phyloP scores from a whole-genome alignment of 208 protist genomes.

The Leishmania mexicana region DNA sequence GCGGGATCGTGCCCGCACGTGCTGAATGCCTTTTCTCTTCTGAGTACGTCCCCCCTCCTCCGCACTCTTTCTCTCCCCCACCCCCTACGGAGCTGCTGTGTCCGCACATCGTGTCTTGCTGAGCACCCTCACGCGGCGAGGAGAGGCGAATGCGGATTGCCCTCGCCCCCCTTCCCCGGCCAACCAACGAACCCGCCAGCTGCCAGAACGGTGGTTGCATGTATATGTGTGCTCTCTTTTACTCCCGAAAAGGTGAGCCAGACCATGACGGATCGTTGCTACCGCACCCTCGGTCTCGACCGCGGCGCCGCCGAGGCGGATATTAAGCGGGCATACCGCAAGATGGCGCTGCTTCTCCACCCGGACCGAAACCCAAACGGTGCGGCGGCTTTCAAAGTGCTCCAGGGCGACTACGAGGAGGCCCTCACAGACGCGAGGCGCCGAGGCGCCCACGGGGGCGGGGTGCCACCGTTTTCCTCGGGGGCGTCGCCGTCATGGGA shows the following conservation, averaged over 20 bases:
- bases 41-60: background rate
- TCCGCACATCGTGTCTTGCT: no score
- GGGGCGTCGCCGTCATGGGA: background rate
- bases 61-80: background rate
- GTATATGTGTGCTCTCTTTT: background rate
- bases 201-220: background rate
- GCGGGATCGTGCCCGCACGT: background rate
- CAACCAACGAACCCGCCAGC: background rate
- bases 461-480: background rate
- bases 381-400: conserved; percentile 81
- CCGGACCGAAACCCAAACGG: conserved; percentile 92
- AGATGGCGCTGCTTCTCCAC: conserved; percentile 92
- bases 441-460: conserved; percentile 30
- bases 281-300: conserved; percentile 67
- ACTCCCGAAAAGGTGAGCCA: background rate
- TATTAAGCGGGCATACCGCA: conserved; percentile 93
- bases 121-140: background rate
- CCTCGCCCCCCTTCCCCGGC: background rate
- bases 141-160: background rate
- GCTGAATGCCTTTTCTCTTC: no score
- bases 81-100: background rate
- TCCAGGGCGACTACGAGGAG: conserved; percentile 96
- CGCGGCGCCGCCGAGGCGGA: conserved; percentile 74
- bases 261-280: conserved; percentile 29
- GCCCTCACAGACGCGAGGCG: conserved; percentile 63